Evolutionary conservation across 805 yeast genomes (phyloP), one percentile per base, ranked within the genome.

Genomic region (Yarrowia sp.): DNA sequence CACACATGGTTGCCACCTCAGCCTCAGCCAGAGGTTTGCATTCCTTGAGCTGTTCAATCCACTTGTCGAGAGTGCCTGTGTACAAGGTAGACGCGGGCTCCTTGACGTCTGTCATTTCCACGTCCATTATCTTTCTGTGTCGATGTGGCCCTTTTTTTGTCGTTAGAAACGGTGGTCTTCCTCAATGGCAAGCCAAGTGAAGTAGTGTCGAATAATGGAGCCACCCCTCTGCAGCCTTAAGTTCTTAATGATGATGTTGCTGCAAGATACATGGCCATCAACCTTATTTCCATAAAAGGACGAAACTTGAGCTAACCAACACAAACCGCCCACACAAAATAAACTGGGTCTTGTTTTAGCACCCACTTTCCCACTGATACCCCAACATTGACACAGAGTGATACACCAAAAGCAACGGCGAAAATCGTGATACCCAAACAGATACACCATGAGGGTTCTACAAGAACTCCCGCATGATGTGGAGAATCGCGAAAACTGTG

Each of bases 21-120:
- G 86, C 88, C 79, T 92, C 97, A 43, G 87, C 82, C 70, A 92
- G 82, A 15, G 95, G 93, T 79, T 92, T 91, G 79, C 97, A 92
- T 73, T 87, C 85, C 68, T 88, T 81, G 73, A 93, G 82, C 76
- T 87, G 89, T 73, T 89, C 96, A 73, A 93, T 89, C 98, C 98
- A 93, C 73, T 85, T 87, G 75, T 93, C 98, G 75, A 93, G 83
- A 76, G 91, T 92, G 73, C 85, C 84, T n/a, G 65, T 43, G 50
- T 43, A 59, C 50, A 45, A 45, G 42, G 52, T 12, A 16, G 65
- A 59, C 42, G 41, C 65, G 2, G 65, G 65, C 42, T 45, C 52
- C 65, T 59, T 59, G 43, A 35, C 65, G 46, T 59, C 65, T 8
- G 65, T 45, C 65, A 59, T 59, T 42, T 59, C 65, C 52, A 59